Evolutionary conservation across 139 green algal species (phyloP).

Genomic region (Bryopsis sp.): DNA sequence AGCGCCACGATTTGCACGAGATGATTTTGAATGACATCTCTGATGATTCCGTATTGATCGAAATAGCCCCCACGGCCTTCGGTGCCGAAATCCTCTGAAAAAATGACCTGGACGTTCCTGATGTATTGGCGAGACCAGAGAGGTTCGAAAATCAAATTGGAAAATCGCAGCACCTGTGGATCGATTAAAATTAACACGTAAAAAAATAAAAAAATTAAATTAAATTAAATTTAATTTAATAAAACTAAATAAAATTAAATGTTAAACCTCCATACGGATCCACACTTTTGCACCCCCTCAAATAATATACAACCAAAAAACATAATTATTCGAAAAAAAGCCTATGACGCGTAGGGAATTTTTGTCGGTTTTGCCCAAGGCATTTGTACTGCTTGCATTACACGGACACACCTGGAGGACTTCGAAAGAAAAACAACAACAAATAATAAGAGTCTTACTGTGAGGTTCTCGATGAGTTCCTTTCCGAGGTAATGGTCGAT

Average conservation of each 20-base stretch:
- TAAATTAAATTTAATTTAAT: no score
- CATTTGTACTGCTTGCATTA: no score
- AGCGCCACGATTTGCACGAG: slow-evolving; percentile 94
- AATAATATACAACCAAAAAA: no score
- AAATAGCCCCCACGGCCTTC: slow-evolving; percentile 97
- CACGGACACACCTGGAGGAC: no score
- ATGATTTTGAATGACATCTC: slow-evolving; percentile 99
- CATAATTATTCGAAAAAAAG: no score
- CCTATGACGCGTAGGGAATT: no score
- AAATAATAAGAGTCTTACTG: slow-evolving; percentile 37
- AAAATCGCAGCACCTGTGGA: slow-evolving; percentile 81
- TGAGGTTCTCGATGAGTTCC: slow-evolving; percentile 98
- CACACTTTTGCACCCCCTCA: no score
- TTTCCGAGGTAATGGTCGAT: slow-evolving; percentile 99
- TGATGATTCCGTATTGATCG: slow-evolving; percentile 98
- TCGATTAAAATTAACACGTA: background rate
- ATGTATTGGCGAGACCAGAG: slow-evolving; percentile 95
- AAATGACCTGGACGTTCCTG: slow-evolving; percentile 94
- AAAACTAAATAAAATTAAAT: no score
- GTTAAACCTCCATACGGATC: no score
- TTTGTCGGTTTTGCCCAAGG: no score
- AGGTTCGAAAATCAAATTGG: slow-evolving; percentile 98
- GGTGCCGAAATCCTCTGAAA: slow-evolving; percentile 97
- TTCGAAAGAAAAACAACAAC: background rate
- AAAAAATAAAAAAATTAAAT: background rate